These are phyloP conservation scores for Ascochyta clinopodiicola DNA, from an alignment of 2,329 filamentous ascomycete species.

Conservation along the genomic window DNA sequence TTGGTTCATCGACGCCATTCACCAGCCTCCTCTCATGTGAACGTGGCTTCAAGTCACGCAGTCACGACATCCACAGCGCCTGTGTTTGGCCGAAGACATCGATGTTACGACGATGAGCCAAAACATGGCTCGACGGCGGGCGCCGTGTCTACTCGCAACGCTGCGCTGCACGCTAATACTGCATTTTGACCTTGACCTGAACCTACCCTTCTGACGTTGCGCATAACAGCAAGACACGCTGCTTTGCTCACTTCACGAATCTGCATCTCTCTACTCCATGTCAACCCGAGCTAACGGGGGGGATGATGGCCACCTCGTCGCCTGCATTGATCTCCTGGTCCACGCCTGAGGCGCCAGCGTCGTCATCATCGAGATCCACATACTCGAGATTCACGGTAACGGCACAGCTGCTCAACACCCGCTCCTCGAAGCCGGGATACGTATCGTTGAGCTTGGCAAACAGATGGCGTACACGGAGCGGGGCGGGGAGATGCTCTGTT, in stretches of 20 bases:
- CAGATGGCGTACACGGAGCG: slow-evolving; percentile 67
- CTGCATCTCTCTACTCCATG: too few relatives aligned
- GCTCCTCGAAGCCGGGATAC: slow-evolving; percentile 72
- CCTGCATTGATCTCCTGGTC: slow-evolving; percentile 68
- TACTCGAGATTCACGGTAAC: slow-evolving; percentile 84
- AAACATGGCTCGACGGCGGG: too few relatives aligned
- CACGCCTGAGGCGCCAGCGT: slow-evolving; percentile 53
- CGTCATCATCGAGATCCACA: slow-evolving; percentile 68
- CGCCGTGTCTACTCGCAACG: too few relatives aligned
- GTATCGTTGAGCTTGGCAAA: slow-evolving; percentile 71
- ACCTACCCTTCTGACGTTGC: background rate
- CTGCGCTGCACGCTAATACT: too few relatives aligned
- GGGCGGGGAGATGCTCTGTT: slow-evolving; percentile 70
- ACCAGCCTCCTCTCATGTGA: too few relatives aligned
- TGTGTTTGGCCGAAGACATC: too few relatives aligned
- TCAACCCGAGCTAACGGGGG: slow-evolving; percentile 85
- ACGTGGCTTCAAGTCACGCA: too few relatives aligned
- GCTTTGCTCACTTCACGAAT: background rate
- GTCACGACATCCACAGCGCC: too few relatives aligned
- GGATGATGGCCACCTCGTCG: slow-evolving; percentile 87
- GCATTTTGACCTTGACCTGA: background rate
- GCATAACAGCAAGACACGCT: background rate
- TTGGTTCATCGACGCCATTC: too few relatives aligned
- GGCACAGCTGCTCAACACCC: slow-evolving; percentile 74
- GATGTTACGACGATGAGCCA: too few relatives aligned